Conservation (phyloP, 805 yeast species). For the Candida maesae region DNA sequence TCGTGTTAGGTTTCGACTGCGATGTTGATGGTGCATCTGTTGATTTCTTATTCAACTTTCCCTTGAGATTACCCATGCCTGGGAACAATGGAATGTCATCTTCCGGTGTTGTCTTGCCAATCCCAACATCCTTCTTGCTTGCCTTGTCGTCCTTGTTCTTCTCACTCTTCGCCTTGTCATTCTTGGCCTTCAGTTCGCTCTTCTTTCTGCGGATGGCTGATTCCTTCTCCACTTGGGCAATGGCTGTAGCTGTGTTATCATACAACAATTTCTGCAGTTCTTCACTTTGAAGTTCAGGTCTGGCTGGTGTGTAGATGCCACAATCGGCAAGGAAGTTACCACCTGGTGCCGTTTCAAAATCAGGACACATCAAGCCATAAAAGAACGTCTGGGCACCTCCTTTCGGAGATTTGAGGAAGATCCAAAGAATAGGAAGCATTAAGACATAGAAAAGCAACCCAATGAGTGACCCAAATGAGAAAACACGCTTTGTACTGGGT, state of each 20-base stretch:
- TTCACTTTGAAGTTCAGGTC: constrained; percentile 61
- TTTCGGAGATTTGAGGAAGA: constrained; percentile 67
- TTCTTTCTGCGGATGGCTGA: constrained; percentile 65
- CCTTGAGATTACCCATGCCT: constrained; percentile 13
- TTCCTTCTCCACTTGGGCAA: constrained; percentile 61
- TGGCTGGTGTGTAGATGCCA: constrained; percentile 44
- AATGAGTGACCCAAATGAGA: constrained; percentile 70
- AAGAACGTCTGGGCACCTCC: constrained; percentile 80
- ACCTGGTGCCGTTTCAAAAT: constrained; percentile 55
- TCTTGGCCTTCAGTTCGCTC: constrained; percentile 17
- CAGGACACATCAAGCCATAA: constrained; percentile 69
- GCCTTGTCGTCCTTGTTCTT: background rate
- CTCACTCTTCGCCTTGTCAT: constrained; percentile 5
- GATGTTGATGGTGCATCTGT: background rate
- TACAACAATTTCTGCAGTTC: constrained; percentile 58
- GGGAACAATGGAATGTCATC: constrained; percentile 28
- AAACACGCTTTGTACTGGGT: constrained; percentile 73
- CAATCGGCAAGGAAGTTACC: constrained; percentile 78
- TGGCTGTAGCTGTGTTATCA: constrained; percentile 54
- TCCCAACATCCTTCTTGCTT: constrained; percentile 8
- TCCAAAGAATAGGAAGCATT: constrained; percentile 78
- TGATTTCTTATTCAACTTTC: constrained; percentile 1
- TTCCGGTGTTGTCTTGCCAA: too few relatives aligned
- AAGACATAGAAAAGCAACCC: constrained; percentile 63
- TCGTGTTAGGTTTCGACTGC: background rate